These are phyloP conservation scores for Leccinum variicolor DNA, from an alignment of 768 basidiomycete genomes.

Conservation along the genomic window DNA sequence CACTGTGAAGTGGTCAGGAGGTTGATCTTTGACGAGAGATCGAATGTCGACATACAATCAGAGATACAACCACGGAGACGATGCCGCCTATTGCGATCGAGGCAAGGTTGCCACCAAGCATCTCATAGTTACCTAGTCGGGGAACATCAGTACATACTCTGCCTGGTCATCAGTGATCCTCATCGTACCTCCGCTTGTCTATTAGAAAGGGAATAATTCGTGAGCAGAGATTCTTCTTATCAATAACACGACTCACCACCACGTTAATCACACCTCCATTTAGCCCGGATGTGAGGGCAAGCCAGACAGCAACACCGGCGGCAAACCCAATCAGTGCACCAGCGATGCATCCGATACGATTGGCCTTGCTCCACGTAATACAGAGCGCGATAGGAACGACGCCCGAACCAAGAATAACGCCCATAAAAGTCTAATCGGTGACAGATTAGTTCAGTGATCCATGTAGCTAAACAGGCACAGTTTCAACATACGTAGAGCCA, in stretches of 20 bases:
- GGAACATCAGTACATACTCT: not conserved
- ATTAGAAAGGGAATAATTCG: not conserved
- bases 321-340: slow-evolving; percentile 70
- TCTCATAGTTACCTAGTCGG: slow-evolving; percentile 48
- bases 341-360: slow-evolving; percentile 78
- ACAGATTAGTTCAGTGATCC: not conserved
- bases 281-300: slow-evolving; percentile 71
- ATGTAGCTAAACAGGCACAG: not conserved
- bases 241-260: slow-evolving; percentile 37
- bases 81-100: slow-evolving; percentile 81
- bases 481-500: slow-evolving; percentile 75
- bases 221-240: not conserved
- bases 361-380: slow-evolving; percentile 83
- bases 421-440: slow-evolving; percentile 71
- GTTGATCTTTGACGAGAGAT: not conserved
- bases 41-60: slow-evolving; percentile 46
- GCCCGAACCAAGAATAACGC: slow-evolving; percentile 78
- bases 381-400: slow-evolving; percentile 86
- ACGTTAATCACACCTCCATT: slow-evolving; percentile 74
- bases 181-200: slow-evolving; percentile 52
- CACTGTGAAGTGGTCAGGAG: slow-evolving; percentile 38
- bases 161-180: slow-evolving; percentile 13
- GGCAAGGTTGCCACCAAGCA: slow-evolving; percentile 89
- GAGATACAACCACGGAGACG: slow-evolving; percentile 60
- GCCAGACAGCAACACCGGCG: slow-evolving; percentile 76